Conservation (phyloP, 1,284 basidiomycete genomes). For the Singerocomus inundabilis region DNA sequence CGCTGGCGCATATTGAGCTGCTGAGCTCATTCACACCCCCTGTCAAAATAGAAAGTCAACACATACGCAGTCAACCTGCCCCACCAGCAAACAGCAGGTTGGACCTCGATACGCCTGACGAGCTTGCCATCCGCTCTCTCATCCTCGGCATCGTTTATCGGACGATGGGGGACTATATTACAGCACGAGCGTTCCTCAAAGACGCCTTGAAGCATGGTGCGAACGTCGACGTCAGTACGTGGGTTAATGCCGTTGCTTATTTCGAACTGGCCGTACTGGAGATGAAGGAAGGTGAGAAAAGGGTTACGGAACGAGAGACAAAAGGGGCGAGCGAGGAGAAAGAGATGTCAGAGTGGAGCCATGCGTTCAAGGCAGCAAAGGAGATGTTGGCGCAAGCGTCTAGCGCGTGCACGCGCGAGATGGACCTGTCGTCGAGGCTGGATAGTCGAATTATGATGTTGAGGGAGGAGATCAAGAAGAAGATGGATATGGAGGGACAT, state of each 20-base stretch:
- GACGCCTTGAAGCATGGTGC: conserved; percentile 47
- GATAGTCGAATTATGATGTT: conserved; percentile 70
- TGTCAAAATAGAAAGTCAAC: conserved; percentile 37
- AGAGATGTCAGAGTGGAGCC: conserved; percentile 42
- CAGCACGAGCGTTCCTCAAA: conserved; percentile 47
- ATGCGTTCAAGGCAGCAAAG: conserved; percentile 46
- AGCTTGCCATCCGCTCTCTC: conserved; percentile 64
- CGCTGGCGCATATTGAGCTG: conserved; percentile 54
- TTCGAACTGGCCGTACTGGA: conserved; percentile 70
- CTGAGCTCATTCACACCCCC: conserved; percentile 48
- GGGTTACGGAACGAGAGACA: conserved; percentile 7
- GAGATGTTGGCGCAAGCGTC: conserved; percentile 54
- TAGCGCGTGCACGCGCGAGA: conserved; percentile 47
- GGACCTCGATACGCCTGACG: conserved; percentile 67
- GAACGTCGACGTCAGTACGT: conserved; percentile 50
- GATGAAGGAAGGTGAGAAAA: conserved; percentile 51
- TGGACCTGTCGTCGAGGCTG: conserved; percentile 64
- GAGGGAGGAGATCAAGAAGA: conserved; percentile 63
- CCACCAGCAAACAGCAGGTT: conserved; percentile 5
- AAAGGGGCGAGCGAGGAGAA: conserved; percentile 9
- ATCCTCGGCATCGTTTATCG: conserved; percentile 67
- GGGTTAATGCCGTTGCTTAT: conserved; percentile 62
- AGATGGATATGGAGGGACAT: conserved; percentile 46
- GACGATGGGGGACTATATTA: conserved; percentile 46
- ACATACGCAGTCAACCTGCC: conserved; percentile 23